These are phyloP conservation scores for Arxiozyma heterogenica DNA, from an alignment of 1,139 yeast species.

Conservation along the genomic window DNA sequence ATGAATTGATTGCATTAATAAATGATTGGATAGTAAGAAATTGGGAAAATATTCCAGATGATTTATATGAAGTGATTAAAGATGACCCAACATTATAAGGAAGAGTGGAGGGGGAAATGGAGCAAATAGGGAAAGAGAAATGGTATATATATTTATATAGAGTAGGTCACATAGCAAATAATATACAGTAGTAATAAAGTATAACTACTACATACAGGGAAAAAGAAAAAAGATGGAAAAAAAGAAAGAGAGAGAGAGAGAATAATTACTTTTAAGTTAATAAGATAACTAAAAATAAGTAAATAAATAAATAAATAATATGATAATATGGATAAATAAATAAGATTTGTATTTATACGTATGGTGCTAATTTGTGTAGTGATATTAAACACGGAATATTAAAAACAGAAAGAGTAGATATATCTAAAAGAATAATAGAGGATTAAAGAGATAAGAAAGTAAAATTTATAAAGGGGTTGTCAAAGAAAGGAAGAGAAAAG, in stretches of 20 bases:
- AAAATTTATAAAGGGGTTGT: too few species aligned
- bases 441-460: conserved; percentile 6
- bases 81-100: conserved; percentile 13
- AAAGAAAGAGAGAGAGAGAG: not conserved
- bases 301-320: conserved; percentile 1
- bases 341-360: not conserved
- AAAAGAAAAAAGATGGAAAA: too few species aligned
- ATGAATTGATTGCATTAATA: not conserved
- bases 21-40: conserved; percentile 23
- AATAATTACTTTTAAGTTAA: not conserved
- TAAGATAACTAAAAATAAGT: conserved; percentile 5
- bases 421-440: too few species aligned
- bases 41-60: conserved; percentile 40
- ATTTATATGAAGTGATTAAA: conserved; percentile 24
- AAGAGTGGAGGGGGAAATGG: not conserved
- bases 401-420: not conserved
- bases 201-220: too few species aligned
- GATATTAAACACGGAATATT: not conserved
- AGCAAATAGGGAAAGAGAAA: too few species aligned
- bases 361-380: not conserved
- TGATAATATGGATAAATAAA: not conserved
- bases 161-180: too few species aligned
- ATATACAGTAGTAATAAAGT: too few species aligned
- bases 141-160: too few species aligned
- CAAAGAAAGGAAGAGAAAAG: not conserved